These are phyloP conservation scores for Abelmoschus esculentus DNA, from an alignment of 345 rosid genomes.

Conservation along the genomic window DNA sequence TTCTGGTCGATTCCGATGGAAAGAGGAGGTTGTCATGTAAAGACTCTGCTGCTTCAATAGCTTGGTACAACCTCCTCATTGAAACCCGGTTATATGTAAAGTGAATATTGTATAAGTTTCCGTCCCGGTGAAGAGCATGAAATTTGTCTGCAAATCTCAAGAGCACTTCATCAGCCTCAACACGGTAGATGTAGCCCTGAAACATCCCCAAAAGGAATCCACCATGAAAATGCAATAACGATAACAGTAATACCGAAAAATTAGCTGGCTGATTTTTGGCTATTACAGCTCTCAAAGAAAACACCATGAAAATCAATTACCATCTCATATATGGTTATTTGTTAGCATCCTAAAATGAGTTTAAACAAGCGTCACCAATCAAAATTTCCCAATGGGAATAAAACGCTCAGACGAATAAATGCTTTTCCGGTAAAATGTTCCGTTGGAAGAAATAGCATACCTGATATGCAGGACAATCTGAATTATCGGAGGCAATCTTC, in stretches of 20 bases:
- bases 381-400: neutral
- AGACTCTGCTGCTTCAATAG: conserved; percentile 35
- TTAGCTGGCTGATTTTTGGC: neutral
- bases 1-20: conserved; percentile 27
- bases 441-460: conserved; percentile 14
- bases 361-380: neutral
- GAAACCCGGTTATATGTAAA: conserved; percentile 37
- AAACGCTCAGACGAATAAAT: neutral
- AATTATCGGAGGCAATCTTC: conserved; percentile 16
- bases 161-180: conserved; percentile 53
- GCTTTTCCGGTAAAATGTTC: neutral
- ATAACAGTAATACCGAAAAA: neutral
- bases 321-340: neutral
- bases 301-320: neutral
- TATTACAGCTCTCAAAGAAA: neutral
- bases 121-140: conserved; percentile 25
- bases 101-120: conserved; percentile 25
- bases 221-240: neutral
- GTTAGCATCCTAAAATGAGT: neutral
- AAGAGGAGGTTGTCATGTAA: conserved; percentile 37
- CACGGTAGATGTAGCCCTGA: conserved; percentile 45
- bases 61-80: conserved; percentile 51
- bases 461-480: conserved; percentile 19
- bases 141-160: conserved; percentile 30
- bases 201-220: neutral